Conservation (phyloP, 23 red algal species). For the Gracilaria domingensis region DNA sequence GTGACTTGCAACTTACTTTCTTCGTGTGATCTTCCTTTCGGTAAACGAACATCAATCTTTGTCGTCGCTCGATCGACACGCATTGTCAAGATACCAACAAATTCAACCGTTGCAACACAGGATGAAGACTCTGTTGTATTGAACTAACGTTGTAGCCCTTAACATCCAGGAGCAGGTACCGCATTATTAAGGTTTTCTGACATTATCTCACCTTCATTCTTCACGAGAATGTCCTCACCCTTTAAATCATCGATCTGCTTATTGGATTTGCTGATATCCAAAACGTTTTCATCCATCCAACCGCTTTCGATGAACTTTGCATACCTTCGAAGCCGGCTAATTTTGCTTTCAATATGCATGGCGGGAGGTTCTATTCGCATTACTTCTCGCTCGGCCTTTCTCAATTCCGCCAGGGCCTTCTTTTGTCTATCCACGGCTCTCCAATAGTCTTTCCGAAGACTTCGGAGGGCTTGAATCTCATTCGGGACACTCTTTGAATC, state of each 20-base stretch:
- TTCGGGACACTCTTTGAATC: constrained; percentile 39
- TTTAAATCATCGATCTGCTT: neutral
- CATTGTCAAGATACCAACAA: too few relatives aligned
- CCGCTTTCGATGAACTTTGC: constrained; percentile 67
- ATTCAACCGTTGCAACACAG: neutral
- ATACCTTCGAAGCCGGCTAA: constrained; percentile 60
- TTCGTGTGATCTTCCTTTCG: too few relatives aligned
- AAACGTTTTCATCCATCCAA: constrained; percentile 54
- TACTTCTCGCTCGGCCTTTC: constrained; percentile 47
- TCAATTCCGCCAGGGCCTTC: constrained; percentile 34
- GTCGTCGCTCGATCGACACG: too few relatives aligned
- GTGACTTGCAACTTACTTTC: too few relatives aligned
- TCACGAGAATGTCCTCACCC: neutral
- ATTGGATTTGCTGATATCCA: constrained; percentile 4
- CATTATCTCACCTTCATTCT: neutral
- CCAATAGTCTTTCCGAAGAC: constrained; percentile 62
- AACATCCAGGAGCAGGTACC: too few relatives aligned
- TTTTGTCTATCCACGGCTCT: constrained; percentile 41
- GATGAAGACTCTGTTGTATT: neutral
- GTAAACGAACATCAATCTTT: too few relatives aligned
- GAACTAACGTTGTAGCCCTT: too few relatives aligned
- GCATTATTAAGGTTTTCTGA: neutral
- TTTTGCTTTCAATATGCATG: constrained; percentile 66
- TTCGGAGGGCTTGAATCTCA: constrained; percentile 41
- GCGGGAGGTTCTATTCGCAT: constrained; percentile 48